phyloP scores from a whole-genome alignment of 768 basidiomycete genomes.

The Dendrothele bispora region DNA sequence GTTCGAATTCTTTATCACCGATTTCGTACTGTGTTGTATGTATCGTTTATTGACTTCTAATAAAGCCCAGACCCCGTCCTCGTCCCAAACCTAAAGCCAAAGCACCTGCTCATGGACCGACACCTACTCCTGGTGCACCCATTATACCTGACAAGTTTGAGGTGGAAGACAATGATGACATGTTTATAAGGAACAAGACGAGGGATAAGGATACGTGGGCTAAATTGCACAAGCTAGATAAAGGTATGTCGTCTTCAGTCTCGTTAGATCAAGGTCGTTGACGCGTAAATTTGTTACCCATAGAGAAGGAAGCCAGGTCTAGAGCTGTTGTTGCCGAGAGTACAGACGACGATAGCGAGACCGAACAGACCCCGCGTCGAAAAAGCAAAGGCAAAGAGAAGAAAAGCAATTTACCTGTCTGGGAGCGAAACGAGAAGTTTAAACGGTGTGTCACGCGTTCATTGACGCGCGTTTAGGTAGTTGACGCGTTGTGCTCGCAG shows the following conservation, averaged over 20 bases:
- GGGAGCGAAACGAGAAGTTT: conserved; percentile 41
- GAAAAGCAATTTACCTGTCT: conserved; percentile 37
- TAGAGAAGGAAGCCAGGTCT: conserved; percentile 13
- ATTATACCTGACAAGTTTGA: conserved; percentile 16
- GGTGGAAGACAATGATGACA: conserved; percentile 60
- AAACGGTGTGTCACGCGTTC: conserved; percentile 36
- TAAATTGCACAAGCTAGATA: conserved; percentile 53
- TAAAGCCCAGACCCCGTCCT: conserved; percentile 40
- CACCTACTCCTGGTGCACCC: conserved; percentile 15
- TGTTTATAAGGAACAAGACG: conserved; percentile 68
- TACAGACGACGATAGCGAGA: conserved; percentile 26
- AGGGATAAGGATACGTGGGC: conserved; percentile 59
- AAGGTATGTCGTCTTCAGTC: conserved; percentile 38
- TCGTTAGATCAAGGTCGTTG: neutral
- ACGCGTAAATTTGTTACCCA: neutral
- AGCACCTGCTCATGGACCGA: conserved; percentile 9
- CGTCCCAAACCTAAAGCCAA: conserved; percentile 49
- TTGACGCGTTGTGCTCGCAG: conserved; percentile 23
- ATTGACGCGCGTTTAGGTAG: conserved; percentile 3
- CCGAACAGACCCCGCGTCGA: conserved; percentile 28
- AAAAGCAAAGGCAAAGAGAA: conserved; percentile 32
- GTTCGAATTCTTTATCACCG: no score
- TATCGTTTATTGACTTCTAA: no score
- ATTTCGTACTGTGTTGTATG: no score
- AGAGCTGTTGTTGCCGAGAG: conserved; percentile 6